Base-by-base conservation (phyloP, 1,284 basidiomycete species). In the Ustilago hordei region DNA sequence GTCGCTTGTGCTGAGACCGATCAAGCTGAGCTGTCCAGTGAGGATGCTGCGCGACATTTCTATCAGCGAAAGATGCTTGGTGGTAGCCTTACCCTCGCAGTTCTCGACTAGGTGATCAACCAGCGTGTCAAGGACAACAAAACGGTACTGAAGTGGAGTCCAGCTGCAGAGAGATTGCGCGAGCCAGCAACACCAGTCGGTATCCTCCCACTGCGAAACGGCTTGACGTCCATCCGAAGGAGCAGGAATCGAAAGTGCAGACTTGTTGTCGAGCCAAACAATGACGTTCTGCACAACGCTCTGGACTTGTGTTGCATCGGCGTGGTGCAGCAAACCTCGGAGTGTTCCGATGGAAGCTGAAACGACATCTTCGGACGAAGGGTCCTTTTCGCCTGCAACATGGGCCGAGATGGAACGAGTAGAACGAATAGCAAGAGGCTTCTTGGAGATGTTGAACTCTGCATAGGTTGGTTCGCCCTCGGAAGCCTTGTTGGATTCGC, bases 1-100 rank as follows among this genome's bases (percentile, higher is more conserved):
- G 82, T 98, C 95, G 2, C 93, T 93, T 0, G 95, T 95, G 4
- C 94, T 95, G 28, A 98, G 88, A 80, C 95, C 97, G 85, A 96
- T 91, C 64, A 98, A 89, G 32, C 93, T 92, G 13, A 91, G 92
- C 7, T 91, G 90, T 6, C 93, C 93, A 50, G 91, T 92, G 86
- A 97, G 92, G 71, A 88, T 47, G 95, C 91, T 5, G 91, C 89
- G n/a, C 57, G 95, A 89, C 92, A 97, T 96, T 9, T 89, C 89
- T 11, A 92, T 89, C n/a, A 95, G 87, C 0, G 93, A 90, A 59
- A 87, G 88, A 64, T 93, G 92, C 81, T 92, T 89, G 19, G 88
- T 79, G 4, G 89, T 89, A 4, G 90, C 84, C 0, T 88, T 81
- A 1, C 88, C 84, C 69, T 94, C 93, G 77, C 91, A 91, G 52